phyloP scores from a whole-genome alignment of 345 rosid species.

The Linum trigynum region DNA sequence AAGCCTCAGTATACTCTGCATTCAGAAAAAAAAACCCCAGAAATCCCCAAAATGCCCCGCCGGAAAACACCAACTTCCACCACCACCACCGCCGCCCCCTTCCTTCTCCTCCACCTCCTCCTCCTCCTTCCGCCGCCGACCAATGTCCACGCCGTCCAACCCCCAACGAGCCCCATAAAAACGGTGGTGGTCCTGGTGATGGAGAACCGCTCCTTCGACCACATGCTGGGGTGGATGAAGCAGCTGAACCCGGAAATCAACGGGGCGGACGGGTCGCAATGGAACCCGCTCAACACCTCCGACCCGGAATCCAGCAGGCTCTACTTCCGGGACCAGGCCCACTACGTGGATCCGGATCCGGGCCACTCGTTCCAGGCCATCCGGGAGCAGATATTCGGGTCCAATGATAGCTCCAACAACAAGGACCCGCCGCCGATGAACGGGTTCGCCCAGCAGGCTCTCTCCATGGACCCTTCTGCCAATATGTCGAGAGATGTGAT shows the following conservation, averaged over 20 bases:
- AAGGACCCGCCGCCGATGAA: conserved; percentile 66
- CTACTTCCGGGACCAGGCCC: conserved; percentile 41
- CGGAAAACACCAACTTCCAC: conserved; percentile 2
- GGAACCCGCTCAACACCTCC: conserved; percentile 35
- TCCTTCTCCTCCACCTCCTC: conserved; percentile 11
- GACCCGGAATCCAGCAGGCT: conserved; percentile 43
- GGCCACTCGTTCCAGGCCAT: conserved; percentile 95
- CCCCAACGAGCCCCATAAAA: conserved; percentile 38
- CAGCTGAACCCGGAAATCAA: conserved; percentile 72
- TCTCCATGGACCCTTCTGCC: conserved; percentile 42
- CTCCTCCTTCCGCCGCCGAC: background rate
- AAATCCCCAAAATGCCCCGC: conserved; percentile 10
- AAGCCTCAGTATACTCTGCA: too few relatives aligned
- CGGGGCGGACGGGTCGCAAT: conserved; percentile 67
- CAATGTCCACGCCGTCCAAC: background rate
- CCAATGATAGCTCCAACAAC: conserved; percentile 35
- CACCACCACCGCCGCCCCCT: background rate
- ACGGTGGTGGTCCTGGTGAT: conserved; percentile 70
- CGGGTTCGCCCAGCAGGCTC: conserved; percentile 80
- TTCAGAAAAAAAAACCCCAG: background rate
- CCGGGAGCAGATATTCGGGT: conserved; percentile 80
- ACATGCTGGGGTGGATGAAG: conserved; percentile 99
- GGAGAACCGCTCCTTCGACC: conserved; percentile 95
- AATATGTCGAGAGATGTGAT: conserved; percentile 59
- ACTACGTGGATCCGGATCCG: conserved; percentile 86